These are phyloP conservation scores for Lanmaoa rubissima DNA, from an alignment of 768 basidiomycete species.

Conservation along the genomic window DNA sequence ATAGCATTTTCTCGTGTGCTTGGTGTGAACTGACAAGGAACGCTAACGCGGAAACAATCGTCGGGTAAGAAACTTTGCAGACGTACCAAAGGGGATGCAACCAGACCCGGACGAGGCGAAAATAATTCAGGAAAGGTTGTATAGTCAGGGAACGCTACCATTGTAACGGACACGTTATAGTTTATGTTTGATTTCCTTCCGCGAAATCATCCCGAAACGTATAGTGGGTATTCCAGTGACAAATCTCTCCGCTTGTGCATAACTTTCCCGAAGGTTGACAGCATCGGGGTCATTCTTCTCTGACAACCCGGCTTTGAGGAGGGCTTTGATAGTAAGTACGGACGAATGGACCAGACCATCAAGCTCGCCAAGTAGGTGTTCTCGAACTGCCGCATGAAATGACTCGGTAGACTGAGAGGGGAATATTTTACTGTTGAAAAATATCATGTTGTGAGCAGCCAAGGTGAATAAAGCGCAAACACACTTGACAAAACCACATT, in stretches of 20 bases:
- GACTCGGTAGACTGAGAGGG: constrained; percentile 47
- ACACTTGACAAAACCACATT: constrained; percentile 66
- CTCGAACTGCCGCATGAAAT: constrained; percentile 54
- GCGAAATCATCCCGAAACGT: constrained; percentile 56
- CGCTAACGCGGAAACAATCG: neutral
- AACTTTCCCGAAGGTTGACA: constrained; percentile 66
- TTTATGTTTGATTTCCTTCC: constrained; percentile 66
- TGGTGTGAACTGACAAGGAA: neutral
- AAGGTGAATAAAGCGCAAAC: constrained; percentile 7
- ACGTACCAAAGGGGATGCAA: neutral
- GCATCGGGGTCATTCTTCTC: constrained; percentile 66
- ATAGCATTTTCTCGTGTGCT: neutral
- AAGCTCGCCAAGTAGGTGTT: constrained; percentile 51
- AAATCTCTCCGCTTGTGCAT: constrained; percentile 66
- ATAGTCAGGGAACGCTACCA: neutral
- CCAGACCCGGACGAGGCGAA: neutral
- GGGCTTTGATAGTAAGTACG: constrained; percentile 48
- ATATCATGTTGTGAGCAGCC: neutral
- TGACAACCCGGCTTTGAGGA: constrained; percentile 53
- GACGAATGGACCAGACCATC: constrained; percentile 57
- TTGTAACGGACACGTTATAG: constrained; percentile 33
- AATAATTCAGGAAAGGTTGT: neutral
- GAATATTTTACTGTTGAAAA: constrained; percentile 51
- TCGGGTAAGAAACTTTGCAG: neutral
- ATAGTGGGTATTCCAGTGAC: constrained; percentile 54